A percentile compares a stretch with the other conserved stretches of the same genome.
phyloP scores from a whole-genome alignment of 106 monocot genomes.

The Posidonia australis region DNA sequence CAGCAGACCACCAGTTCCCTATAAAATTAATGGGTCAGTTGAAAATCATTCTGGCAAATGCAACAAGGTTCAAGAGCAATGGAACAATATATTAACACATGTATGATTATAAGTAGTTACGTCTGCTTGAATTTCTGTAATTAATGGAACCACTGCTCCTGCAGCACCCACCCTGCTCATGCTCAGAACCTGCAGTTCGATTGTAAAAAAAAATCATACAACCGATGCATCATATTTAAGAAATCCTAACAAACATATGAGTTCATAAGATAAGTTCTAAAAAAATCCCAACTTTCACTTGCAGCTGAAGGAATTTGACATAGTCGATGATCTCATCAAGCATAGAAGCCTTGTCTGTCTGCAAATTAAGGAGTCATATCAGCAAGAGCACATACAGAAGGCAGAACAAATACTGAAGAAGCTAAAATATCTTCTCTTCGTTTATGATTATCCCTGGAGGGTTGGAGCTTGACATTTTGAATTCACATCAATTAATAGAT shows the following conservation, averaged over 20 bases:
- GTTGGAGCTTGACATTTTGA: no score
- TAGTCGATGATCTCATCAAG: slow-evolving; percentile 92
- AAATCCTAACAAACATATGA: not conserved
- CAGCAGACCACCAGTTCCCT: slow-evolving; percentile 27
- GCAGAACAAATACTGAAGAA: no score
- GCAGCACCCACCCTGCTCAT: slow-evolving; percentile 78
- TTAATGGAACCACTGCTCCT: slow-evolving; percentile 48
- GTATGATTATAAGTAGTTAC: slow-evolving; percentile 8
- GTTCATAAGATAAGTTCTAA: not conserved
- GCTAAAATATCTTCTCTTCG: no score
- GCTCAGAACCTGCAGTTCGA: slow-evolving; percentile 54
- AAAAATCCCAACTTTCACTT: slow-evolving; percentile 62
- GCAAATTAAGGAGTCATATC: slow-evolving; percentile 13
- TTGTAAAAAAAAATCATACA: not conserved
- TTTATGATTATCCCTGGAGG: no score
- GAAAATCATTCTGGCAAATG: not conserved
- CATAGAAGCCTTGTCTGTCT: slow-evolving; percentile 90
- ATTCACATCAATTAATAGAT: no score
- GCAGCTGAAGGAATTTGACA: slow-evolving; percentile 84
- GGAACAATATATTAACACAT: no score
- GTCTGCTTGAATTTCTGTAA: slow-evolving; percentile 55
- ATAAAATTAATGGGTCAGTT: not conserved
- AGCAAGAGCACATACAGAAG: no score
- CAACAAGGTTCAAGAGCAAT: not conserved
- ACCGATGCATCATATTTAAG: not conserved